These are phyloP conservation scores for Didymellaceae sp. DNA, from an alignment of 2,329 filamentous ascomycete species.

Conservation along the genomic window DNA sequence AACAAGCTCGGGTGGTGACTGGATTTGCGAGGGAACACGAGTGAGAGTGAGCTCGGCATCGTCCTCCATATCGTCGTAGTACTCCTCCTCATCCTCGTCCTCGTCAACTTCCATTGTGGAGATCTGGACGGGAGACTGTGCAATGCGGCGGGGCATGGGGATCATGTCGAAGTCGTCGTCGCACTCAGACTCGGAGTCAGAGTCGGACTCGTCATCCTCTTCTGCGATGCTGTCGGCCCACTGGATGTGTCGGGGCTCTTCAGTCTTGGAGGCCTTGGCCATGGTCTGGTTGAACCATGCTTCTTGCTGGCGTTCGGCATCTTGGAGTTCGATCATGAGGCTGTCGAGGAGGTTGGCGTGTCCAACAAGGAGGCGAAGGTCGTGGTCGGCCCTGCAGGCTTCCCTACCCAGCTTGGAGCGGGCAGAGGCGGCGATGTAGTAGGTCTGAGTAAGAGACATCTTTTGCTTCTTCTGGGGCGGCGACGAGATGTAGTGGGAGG, in stretches of 20 bases:
- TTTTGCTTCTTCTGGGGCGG: conserved; percentile 69
- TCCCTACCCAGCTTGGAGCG: conserved; percentile 94
- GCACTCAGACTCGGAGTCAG: conserved; percentile 60
- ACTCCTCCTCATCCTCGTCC: conserved; percentile 51
- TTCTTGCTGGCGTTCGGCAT: conserved; percentile 94
- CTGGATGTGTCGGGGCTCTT: conserved; percentile 76
- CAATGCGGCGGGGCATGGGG: conserved; percentile 49
- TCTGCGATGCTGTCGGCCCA: conserved; percentile 84
- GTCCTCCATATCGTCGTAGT: conserved; percentile 56
- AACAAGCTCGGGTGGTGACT: conserved; percentile 58
- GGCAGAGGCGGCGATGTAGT: conserved; percentile 97
- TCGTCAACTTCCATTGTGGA: conserved; percentile 52
- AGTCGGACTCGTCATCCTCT: conserved; percentile 69
- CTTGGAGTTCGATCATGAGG: conserved; percentile 88
- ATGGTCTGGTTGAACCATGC: conserved; percentile 98
- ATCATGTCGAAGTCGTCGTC: conserved; percentile 59
- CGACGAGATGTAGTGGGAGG: conserved; percentile 51
- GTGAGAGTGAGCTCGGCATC: conserved; percentile 55
- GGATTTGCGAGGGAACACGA: conserved; percentile 52
- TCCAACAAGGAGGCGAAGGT: conserved; percentile 92
- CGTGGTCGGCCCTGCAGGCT: conserved; percentile 88
- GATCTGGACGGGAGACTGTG: conserved; percentile 52
- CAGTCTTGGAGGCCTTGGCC: conserved; percentile 69
- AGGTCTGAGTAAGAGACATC: conserved; percentile 98
- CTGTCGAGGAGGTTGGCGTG: conserved; percentile 98